Base-by-base conservation (phyloP, 1,284 basidiomycete species). In the Xerocomus tenax region DNA sequence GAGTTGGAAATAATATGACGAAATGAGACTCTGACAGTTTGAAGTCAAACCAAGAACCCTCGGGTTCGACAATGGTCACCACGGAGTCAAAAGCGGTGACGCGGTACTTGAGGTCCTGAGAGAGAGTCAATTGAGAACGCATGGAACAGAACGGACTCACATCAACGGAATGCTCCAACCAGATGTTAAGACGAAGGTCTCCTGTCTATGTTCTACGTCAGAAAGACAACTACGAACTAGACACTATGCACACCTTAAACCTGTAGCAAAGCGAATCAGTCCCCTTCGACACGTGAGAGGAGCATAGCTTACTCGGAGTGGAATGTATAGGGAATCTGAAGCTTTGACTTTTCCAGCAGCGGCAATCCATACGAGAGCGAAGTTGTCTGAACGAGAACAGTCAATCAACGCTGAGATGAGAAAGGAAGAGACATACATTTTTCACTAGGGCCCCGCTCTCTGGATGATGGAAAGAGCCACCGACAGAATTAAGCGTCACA, bases 21-120 rank as follows among this genome's bases (percentile, higher is more conserved):
- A 4, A 3, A 42, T 0, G 8, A 30, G 16, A 25, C 8, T 69
- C 87, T 46, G 60, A 90, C 88, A 89, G 74, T 65, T 87, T 82
- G 58, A 86, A 74, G 68, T 94, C 91, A 57, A 92, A 83, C 68
- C 84, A 77, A 30, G 87, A 87, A 16, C 78, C 63, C 54, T 84
- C 79, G 18, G 89, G 88, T 65, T 94, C 91, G 38, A 93, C 87
- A 34, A 94, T 74, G 6, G 81, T 83, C 45, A 93, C 78, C 43
- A 91, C 77, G 12, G 82, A 82, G 64, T 93, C 89, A 62, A 82
- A 87, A 0, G 86, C 91, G 2, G 76, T 74, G 41, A 87, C 73
- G 39, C 77, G 84, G 63, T 80, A 78, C 52, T 71, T 76, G 45
- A 73, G 58, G 39, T 74, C 77, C 76, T 85, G 56, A 52, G 57